phyloP scores from a whole-genome alignment of 441 rosid species.

The Raphanus hybrid region DNA sequence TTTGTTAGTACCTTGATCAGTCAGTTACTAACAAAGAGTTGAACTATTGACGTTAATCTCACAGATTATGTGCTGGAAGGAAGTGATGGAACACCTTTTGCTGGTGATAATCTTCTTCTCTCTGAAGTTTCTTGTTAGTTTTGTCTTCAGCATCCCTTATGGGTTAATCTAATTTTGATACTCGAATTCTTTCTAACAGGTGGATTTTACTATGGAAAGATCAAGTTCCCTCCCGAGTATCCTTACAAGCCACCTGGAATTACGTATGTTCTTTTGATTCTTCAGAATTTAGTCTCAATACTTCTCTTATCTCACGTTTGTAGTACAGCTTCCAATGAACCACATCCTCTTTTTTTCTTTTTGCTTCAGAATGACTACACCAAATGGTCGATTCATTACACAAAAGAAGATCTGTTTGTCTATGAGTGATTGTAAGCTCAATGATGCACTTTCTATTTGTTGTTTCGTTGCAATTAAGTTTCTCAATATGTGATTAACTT shows the following conservation, averaged over 20 bases:
- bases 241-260: slow-evolving; percentile 99
- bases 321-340: slow-evolving; percentile 10
- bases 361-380: slow-evolving; percentile 85
- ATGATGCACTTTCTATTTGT: slow-evolving; percentile 4
- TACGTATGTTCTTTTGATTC: slow-evolving; percentile 54
- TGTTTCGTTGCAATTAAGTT: neutral
- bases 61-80: slow-evolving; percentile 98
- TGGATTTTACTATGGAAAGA: slow-evolving; percentile 95
- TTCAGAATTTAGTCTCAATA: slow-evolving; percentile 14
- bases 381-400: slow-evolving; percentile 95
- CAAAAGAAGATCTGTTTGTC: slow-evolving; percentile 98
- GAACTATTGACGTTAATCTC: slow-evolving; percentile 36
- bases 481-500: slow-evolving; percentile 15
- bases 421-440: slow-evolving; percentile 94
- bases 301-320: slow-evolving; percentile 16
- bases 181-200: slow-evolving; percentile 48
- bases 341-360: neutral
- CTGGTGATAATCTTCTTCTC: slow-evolving; percentile 56
- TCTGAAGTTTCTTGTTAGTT: slow-evolving; percentile 29
- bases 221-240: slow-evolving; percentile 96
- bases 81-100: slow-evolving; percentile 95
- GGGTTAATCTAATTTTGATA: slow-evolving; percentile 27
- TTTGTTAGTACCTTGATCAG: neutral
- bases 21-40: slow-evolving; percentile 22
- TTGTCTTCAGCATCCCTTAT: slow-evolving; percentile 7